These are phyloP conservation scores for Magnaporthales sp. DNA, from an alignment of 2,329 filamentous ascomycete genomes.

Conservation along the genomic window DNA sequence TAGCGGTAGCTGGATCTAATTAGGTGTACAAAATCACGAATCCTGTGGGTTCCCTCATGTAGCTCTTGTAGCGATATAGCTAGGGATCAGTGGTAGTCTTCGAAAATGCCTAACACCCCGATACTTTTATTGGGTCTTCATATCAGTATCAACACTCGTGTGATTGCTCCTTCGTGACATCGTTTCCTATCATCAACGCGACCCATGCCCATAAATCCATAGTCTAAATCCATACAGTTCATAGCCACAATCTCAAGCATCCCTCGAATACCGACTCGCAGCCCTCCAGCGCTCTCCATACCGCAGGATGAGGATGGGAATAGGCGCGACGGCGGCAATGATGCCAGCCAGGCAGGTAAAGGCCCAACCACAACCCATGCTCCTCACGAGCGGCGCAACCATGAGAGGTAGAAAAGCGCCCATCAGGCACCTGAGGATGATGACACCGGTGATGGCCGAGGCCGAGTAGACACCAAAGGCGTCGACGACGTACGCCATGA, in stretches of 20 bases:
- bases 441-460: constrained; percentile 46
- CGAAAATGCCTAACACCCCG: too few species aligned
- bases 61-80: too few species aligned
- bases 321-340: constrained; percentile 34
- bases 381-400: constrained; percentile 35
- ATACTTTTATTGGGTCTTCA: background rate
- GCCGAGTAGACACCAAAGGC: constrained; percentile 47
- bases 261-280: constrained; percentile 38
- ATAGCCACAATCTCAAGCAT: constrained; percentile 9
- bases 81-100: too few species aligned
- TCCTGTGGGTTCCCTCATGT: too few species aligned
- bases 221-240: background rate
- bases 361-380: constrained; percentile 42
- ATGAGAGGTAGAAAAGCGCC: constrained; percentile 48
- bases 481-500: constrained; percentile 49
- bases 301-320: constrained; percentile 39
- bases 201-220: background rate
- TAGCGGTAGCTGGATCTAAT: too few species aligned
- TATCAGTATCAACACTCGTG: background rate
- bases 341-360: constrained; percentile 34
- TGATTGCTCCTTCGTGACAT: background rate
- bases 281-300: constrained; percentile 45
- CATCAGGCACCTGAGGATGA: constrained; percentile 45
- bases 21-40: too few species aligned
- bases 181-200: background rate